Base-by-base conservation (phyloP, 768 basidiomycete genomes). In the Clitopilus hobsonii region DNA sequence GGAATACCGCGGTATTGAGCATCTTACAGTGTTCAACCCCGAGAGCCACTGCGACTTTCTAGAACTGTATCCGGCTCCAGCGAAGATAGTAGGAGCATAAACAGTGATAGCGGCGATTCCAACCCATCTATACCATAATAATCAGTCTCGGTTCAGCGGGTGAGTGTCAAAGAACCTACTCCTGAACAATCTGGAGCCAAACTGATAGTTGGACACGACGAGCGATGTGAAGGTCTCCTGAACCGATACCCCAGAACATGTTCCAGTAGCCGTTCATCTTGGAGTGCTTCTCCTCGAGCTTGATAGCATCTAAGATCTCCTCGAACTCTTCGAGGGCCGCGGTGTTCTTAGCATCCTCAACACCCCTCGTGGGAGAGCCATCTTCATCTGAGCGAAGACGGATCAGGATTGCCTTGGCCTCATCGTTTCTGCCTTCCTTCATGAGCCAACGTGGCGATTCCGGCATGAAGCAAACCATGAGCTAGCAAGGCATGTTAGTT, bases 101-200 rank as follows among this genome's bases (percentile, higher is more conserved):
- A 76, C 75, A 5, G 75, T 77, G 52, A 77, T 74, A 5, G 75
- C 74, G 27, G 75, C 74, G 29, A 77, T 75, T 10, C 75, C 75
- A 16, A 74, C 71, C 75, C 75, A 76, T 61, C 71, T 73, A 48
- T 5, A 10, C 48, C 5, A 6, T 18, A 22, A 30, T 11, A 14
- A 4, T 25, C 13, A 22, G 23, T 18, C 14, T 38, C 38, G 23
- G 13, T 22, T 5, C 13, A 5, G 25, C 47, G 36, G 51, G 38
- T 20, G 25, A 38, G 57, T 16, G 50, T 32, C 8, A 2, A 36
- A 30, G 6, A 11, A 64, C 68, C 14, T 54, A 74, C 71, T 75
- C 75, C 57, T 77, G 75, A 6, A 77, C 63, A 41, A 77, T 77
- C 56, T 77, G 75, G 28, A 77, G 61, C 75, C 75, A 77, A 52